Evolutionary conservation across 177 flowering plant genomes (phyloP).

Genomic region (Tripterygium wilfordii): DNA sequence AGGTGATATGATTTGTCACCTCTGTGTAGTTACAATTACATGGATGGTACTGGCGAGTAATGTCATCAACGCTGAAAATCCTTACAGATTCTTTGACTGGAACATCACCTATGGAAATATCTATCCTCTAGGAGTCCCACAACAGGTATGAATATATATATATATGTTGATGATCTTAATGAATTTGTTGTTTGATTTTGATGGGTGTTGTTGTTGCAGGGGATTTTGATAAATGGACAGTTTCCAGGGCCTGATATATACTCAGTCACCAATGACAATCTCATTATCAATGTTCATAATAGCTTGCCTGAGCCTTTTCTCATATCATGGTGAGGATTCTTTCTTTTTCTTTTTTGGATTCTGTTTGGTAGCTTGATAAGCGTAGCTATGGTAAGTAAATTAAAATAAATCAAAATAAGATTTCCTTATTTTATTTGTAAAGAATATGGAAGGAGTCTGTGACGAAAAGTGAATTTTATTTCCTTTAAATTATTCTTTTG

Average conservation of each 20-base stretch:
- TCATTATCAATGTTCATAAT: constrained; percentile 42
- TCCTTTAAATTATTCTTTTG: too few species aligned
- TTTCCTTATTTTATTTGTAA: too few species aligned
- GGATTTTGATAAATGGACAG: constrained; percentile 45
- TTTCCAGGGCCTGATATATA: constrained; percentile 49
- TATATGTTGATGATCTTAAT: too few species aligned
- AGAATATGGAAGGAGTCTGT: too few species aligned
- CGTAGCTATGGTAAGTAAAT: too few species aligned
- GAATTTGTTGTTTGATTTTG: too few species aligned
- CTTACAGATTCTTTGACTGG: constrained; percentile 56
- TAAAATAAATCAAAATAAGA: too few species aligned
- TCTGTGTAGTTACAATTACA: not conserved
- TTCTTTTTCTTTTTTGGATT: not conserved
- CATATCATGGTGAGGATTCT: constrained; percentile 31
- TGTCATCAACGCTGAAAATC: constrained; percentile 67
- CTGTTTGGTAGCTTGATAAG: too few species aligned
- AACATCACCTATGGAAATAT: constrained; percentile 51
- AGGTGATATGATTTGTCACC: not conserved
- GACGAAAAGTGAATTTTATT: too few species aligned
- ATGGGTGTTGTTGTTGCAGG: constrained; percentile 22
- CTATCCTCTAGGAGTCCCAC: constrained; percentile 52
- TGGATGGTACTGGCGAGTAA: too few species aligned
- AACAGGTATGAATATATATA: constrained; percentile 35
- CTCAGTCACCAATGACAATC: constrained; percentile 39
- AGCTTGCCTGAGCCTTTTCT: constrained; percentile 43